phyloP scores from a whole-genome alignment of 2,329 filamentous ascomycete species.

The Neopestalotiopsis sp. region DNA sequence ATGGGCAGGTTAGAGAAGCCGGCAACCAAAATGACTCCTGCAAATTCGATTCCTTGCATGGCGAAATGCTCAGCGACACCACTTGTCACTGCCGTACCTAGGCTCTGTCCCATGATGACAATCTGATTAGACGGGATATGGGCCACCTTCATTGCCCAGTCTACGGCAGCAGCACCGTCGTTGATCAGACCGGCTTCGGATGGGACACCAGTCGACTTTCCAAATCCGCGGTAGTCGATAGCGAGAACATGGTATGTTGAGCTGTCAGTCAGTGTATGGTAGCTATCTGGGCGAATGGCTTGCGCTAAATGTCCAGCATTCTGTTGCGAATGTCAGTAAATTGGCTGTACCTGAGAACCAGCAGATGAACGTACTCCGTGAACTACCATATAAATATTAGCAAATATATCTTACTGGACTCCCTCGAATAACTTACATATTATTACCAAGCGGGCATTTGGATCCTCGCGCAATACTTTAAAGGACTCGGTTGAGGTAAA shows the following conservation, averaged over 20 bases:
- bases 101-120: slow-evolving; percentile 82
- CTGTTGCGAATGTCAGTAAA: slow-evolving; percentile 38
- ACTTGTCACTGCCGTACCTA: slow-evolving; percentile 84
- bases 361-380: neutral
- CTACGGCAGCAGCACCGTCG: slow-evolving; percentile 75
- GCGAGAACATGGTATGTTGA: slow-evolving; percentile 82
- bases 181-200: slow-evolving; percentile 81
- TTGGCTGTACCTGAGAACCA: neutral
- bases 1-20: slow-evolving; percentile 77
- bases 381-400: neutral
- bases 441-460: slow-evolving; percentile 66
- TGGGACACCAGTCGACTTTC: slow-evolving; percentile 78
- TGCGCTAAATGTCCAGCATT: slow-evolving; percentile 90
- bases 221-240: slow-evolving; percentile 91
- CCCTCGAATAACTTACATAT: slow-evolving; percentile 56
- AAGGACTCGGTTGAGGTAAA: slow-evolving; percentile 65
- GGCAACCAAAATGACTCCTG: slow-evolving; percentile 79
- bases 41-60: slow-evolving; percentile 68
- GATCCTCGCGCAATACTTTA: slow-evolving; percentile 65
- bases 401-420: neutral
- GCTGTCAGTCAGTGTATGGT: slow-evolving; percentile 76
- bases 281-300: slow-evolving; percentile 75
- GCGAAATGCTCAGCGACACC: slow-evolving; percentile 76
- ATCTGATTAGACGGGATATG: slow-evolving; percentile 73
- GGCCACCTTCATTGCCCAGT: slow-evolving; percentile 71